These are phyloP conservation scores for Claviceps sp. DNA, from an alignment of 2,329 filamentous ascomycete species.

Conservation along the genomic window DNA sequence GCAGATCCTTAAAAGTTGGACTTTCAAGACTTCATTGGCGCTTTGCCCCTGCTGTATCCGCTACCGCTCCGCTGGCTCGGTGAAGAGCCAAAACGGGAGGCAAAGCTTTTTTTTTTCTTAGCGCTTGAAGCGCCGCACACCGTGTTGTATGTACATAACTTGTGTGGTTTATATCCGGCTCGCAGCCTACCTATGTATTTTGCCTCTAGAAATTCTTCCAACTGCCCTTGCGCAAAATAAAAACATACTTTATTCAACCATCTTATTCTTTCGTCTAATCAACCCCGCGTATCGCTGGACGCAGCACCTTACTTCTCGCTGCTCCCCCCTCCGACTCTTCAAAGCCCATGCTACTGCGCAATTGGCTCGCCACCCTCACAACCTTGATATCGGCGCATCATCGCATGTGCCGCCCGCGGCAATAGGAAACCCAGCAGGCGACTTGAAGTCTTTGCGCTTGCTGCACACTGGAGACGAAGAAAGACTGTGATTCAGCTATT, in stretches of 20 bases:
- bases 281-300: neutral
- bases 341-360: neutral
- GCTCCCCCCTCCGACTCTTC: neutral
- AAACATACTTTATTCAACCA: neutral
- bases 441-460: slow-evolving; percentile 58
- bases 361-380: neutral
- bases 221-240: too few relatives aligned
- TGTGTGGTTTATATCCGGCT: neutral
- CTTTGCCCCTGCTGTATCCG: too few relatives aligned
- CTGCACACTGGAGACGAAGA: slow-evolving; percentile 36
- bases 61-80: neutral
- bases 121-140: neutral
- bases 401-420: slow-evolving; percentile 29
- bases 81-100: neutral
- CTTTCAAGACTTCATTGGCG: too few relatives aligned
- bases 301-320: neutral
- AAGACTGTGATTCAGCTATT: slow-evolving; percentile 31
- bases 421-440: slow-evolving; percentile 39
- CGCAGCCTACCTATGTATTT: too few relatives aligned
- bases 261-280: neutral
- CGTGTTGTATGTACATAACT: neutral
- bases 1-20: neutral
- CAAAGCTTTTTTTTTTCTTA: neutral
- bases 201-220: too few relatives aligned
- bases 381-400: slow-evolving; percentile 4